These are phyloP conservation scores for Sarocladium brachiariae DNA, from an alignment of 2,329 filamentous ascomycete genomes.

Conservation along the genomic window DNA sequence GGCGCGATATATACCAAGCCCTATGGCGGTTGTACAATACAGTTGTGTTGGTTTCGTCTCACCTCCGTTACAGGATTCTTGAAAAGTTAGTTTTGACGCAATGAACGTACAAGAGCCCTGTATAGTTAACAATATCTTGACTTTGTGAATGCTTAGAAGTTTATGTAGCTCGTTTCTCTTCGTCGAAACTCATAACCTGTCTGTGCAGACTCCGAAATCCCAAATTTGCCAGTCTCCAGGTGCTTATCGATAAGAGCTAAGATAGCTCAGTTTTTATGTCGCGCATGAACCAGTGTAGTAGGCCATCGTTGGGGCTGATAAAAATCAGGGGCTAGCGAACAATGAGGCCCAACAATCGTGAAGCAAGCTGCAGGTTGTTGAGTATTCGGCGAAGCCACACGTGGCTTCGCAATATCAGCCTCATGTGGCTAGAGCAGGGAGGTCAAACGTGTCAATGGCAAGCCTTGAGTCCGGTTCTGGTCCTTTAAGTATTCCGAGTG, in stretches of 20 bases:
- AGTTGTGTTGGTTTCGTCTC: conserved; percentile 10
- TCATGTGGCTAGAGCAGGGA: conserved; percentile 8
- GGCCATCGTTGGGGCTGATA: background rate
- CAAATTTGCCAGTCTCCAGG: background rate
- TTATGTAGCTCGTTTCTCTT: no score
- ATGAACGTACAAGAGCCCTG: background rate
- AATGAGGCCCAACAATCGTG: background rate
- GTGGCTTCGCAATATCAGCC: background rate
- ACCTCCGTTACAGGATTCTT: background rate
- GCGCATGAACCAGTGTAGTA: background rate
- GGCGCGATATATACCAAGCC: conserved; percentile 16
- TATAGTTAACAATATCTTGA: no score
- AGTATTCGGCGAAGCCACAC: background rate
- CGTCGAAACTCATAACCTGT: no score
- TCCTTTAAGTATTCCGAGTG: no score
- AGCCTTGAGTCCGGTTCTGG: no score
- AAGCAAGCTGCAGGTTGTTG: background rate
- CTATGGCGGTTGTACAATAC: conserved; percentile 19
- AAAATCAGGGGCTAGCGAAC: background rate
- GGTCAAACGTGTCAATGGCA: no score
- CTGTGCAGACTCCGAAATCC: background rate
- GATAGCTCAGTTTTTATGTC: background rate
- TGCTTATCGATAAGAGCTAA: background rate
- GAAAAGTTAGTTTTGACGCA: background rate
- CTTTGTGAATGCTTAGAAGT: no score